These are phyloP conservation scores for Saccharomycopsis selenospora DNA, from an alignment of 805 yeast species.

Conservation along the genomic window DNA sequence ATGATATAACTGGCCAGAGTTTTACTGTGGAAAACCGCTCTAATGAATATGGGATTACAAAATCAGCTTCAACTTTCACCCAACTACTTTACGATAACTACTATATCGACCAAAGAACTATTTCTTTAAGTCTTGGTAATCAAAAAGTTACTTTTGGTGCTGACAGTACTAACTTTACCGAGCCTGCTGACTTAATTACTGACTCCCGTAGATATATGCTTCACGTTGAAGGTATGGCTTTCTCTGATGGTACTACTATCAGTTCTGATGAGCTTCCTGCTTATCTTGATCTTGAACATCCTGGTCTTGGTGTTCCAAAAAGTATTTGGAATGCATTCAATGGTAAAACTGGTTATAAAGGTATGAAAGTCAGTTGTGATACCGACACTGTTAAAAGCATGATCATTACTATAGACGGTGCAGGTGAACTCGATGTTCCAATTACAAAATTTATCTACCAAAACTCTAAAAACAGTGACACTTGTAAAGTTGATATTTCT, in stretches of 20 bases:
- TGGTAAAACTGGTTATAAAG: neutral
- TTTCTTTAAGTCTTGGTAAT: neutral
- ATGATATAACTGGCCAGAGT: neutral
- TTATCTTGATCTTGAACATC: neutral
- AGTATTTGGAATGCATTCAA: neutral
- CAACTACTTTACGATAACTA: neutral
- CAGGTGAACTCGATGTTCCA: no score
- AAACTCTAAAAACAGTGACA: neutral
- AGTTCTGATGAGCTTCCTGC: neutral
- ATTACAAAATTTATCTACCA: neutral
- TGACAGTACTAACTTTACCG: neutral
- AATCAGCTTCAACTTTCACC: neutral
- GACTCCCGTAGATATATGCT: slow-evolving; percentile 1
- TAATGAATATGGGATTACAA: neutral
- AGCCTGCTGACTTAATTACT: neutral
- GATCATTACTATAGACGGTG: neutral
- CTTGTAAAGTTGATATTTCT: neutral
- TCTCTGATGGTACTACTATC: neutral
- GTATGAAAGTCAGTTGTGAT: neutral
- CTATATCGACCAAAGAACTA: neutral
- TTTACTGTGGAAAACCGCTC: neutral
- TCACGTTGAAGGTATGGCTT: neutral
- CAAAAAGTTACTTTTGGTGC: neutral
- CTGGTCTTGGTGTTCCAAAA: neutral
- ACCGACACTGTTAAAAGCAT: neutral